Percentiles rank a stretch among this genome's conserved stretches.
phyloP scores from a whole-genome alignment of 345 rosid species.

The Rhodamnia argentea region DNA sequence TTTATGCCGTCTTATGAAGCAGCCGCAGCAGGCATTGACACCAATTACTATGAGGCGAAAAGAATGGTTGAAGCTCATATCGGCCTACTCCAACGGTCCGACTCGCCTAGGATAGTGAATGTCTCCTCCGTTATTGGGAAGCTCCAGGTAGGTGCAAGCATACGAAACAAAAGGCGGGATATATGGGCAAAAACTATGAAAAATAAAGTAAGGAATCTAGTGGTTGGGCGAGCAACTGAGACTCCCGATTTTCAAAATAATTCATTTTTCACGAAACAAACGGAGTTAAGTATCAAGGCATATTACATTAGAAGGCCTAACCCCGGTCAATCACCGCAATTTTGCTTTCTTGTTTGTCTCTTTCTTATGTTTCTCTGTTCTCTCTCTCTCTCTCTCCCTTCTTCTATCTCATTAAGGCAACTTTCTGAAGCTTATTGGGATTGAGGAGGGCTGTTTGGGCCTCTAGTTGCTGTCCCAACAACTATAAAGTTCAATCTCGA shows the following conservation, averaged over 20 bases:
- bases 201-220: too few relatives aligned
- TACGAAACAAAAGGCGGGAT: neutral
- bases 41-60: conserved; percentile 38
- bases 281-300: neutral
- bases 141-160: conserved; percentile 18
- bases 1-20: conserved; percentile 18
- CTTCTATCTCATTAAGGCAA: neutral
- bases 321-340: neutral
- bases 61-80: conserved; percentile 34
- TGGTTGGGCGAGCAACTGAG: neutral
- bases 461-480: neutral
- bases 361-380: neutral
- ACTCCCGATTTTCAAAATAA: neutral
- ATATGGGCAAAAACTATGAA: neutral
- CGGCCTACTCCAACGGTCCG: conserved; percentile 31
- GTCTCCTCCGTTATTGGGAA: conserved; percentile 30
- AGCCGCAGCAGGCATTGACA: conserved; percentile 21
- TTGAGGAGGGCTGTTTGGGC: neutral
- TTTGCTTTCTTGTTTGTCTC: neutral
- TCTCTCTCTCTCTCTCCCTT: neutral
- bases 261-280: too few relatives aligned
- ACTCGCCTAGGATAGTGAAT: conserved; percentile 36
- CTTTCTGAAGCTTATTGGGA: neutral
- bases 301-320: too few relatives aligned
- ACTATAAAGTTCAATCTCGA: neutral